A percentile compares a stretch with the other conserved stretches of the same genome.
phyloP scores from a whole-genome alignment of 1,139 yeast species.

The Geotrichum bryndzae region DNA sequence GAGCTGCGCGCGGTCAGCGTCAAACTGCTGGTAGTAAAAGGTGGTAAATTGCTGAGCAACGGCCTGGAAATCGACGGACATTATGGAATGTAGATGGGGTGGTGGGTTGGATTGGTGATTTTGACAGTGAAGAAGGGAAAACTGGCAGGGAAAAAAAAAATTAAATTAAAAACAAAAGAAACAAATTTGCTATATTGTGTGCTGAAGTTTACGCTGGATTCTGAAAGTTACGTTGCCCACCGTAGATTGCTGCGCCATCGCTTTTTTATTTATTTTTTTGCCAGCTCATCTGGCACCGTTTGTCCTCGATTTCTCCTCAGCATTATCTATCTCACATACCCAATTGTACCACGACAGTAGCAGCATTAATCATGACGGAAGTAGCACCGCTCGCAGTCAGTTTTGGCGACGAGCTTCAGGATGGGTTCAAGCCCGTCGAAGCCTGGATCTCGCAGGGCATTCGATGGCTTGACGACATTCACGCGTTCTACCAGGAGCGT shows the following conservation, averaged over 20 bases:
- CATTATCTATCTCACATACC: background rate
- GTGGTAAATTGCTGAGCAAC: slow-evolving; percentile 68
- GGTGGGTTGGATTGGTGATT: background rate
- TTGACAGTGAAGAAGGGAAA: background rate
- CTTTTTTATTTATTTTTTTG: background rate
- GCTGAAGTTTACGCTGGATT: background rate
- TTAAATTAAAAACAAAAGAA: background rate
- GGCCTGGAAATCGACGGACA: slow-evolving; percentile 31
- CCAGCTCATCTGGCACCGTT: background rate
- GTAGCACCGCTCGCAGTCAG: slow-evolving; percentile 25
- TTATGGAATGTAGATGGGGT: background rate
- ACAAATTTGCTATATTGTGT: background rate
- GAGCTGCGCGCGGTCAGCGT: slow-evolving; percentile 83
- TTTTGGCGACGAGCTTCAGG: slow-evolving; percentile 43
- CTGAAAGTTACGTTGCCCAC: background rate
- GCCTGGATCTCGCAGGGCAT: slow-evolving; percentile 68
- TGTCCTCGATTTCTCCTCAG: background rate
- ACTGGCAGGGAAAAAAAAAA: background rate
- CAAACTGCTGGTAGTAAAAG: slow-evolving; percentile 94
- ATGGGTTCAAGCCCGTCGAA: slow-evolving; percentile 67
- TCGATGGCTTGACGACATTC: slow-evolving; percentile 71
- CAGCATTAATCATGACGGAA: slow-evolving; percentile 9
- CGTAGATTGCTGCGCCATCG: background rate
- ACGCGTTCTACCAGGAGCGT: slow-evolving; percentile 76
- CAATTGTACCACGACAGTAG: background rate